A percentile compares a stretch with the other conserved stretches of the same genome.
Evolutionary conservation across 768 basidiomycete genomes (phyloP).

Genomic region (Kwoniella sp.): DNA sequence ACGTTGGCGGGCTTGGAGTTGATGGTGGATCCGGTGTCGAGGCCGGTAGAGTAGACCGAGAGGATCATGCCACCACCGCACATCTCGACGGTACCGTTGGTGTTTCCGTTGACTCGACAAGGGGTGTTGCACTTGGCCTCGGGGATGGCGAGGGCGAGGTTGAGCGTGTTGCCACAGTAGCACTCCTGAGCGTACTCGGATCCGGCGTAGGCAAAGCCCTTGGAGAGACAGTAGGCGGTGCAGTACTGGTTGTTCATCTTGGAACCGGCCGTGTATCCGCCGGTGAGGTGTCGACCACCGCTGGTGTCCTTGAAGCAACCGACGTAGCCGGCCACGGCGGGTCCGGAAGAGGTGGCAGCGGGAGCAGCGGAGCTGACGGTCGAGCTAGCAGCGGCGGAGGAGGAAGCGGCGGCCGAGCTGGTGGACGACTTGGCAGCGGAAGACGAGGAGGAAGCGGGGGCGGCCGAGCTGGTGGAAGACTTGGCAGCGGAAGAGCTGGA

Average conservation of each 20-base stretch:
- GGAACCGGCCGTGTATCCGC: not conserved
- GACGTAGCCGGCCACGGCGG: constrained; percentile 6
- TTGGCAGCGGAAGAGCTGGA: not conserved
- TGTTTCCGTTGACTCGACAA: constrained; percentile 57
- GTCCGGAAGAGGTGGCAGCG: constrained; percentile 3
- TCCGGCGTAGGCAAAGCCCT: constrained; percentile 65
- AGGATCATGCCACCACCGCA: constrained; percentile 39
- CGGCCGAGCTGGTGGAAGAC: constrained; percentile 1
- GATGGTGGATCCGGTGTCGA: constrained; percentile 3
- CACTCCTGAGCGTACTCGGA: constrained; percentile 57
- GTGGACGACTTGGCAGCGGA: constrained; percentile 1
- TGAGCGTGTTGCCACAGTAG: constrained; percentile 63
- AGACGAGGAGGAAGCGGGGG: constrained; percentile 4
- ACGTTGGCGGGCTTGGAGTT: not conserved
- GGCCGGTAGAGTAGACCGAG: constrained; percentile 8
- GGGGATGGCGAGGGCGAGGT: constrained; percentile 55
- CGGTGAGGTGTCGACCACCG: constrained; percentile 7
- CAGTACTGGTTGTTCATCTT: constrained; percentile 55
- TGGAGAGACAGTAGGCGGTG: constrained; percentile 57
- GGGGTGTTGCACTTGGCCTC: constrained; percentile 65
- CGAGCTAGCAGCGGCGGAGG: constrained; percentile 4
- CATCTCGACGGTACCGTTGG: constrained; percentile 1
- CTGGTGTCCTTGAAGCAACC: constrained; percentile 16
- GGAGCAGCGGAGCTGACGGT: not conserved
- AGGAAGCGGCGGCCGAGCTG: not conserved